Percentiles rank a stretch among this genome's conserved stretches.
Evolutionary conservation across 768 basidiomycete genomes (phyloP).

Genomic region (Gloeopeniophorella convolvens): DNA sequence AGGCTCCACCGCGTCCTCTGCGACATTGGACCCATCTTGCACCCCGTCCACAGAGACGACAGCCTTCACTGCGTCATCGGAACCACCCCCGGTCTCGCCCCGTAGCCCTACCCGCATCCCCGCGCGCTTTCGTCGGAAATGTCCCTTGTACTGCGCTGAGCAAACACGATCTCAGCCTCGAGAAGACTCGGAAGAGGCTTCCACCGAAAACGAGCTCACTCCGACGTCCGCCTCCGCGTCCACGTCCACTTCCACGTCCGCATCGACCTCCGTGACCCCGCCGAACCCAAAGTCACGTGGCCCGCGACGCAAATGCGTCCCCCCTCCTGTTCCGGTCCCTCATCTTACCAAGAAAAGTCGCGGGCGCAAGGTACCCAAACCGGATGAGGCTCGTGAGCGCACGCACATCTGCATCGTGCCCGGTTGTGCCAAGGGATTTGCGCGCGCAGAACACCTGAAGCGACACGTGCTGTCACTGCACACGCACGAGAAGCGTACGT

Average conservation of each 20-base stretch:
- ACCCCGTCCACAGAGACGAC: conserved; percentile 6
- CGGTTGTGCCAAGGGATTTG: conserved; percentile 76
- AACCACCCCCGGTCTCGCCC: neutral
- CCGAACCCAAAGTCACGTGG: neutral
- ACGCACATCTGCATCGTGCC: conserved; percentile 60
- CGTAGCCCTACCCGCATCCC: conserved; percentile 9
- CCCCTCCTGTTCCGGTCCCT: conserved; percentile 60
- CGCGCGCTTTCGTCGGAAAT: conserved; percentile 14
- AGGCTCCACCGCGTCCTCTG: conserved; percentile 7
- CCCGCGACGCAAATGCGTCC: neutral
- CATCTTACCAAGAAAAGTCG: conserved; percentile 76
- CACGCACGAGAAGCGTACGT: conserved; percentile 79
- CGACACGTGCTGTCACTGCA: conserved; percentile 76
- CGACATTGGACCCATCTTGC: neutral
- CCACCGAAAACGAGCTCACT: neutral
- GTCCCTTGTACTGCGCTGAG: conserved; percentile 13
- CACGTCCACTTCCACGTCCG: neutral
- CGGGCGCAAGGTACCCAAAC: conserved; percentile 60
- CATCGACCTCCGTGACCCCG: neutral
- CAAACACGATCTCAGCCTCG: neutral
- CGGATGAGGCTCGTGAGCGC: conserved; percentile 32
- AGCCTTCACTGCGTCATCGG: neutral
- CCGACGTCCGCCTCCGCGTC: neutral
- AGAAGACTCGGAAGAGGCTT: neutral
- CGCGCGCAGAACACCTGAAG: conserved; percentile 74